These are phyloP conservation scores for Basidiobolus heterosporus DNA, from an alignment of 371 early-diverging fungal species.

Conservation along the genomic window DNA sequence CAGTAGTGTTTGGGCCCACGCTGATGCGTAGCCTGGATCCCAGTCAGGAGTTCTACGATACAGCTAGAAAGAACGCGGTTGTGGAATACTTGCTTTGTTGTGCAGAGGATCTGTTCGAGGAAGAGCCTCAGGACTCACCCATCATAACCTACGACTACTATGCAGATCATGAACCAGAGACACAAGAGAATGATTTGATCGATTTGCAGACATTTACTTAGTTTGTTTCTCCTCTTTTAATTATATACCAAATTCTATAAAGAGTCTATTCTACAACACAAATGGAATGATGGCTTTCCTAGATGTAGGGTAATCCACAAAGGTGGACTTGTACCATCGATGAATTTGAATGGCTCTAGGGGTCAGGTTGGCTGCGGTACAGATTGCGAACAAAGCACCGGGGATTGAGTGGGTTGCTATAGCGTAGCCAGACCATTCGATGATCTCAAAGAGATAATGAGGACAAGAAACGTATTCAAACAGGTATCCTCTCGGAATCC, in stretches of 20 bases:
- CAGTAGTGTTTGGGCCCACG: slow-evolving; percentile 87
- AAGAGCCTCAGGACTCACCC: too few species aligned
- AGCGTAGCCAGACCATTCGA: slow-evolving; percentile 50
- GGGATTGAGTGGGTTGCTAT: slow-evolving; percentile 25
- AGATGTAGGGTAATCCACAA: slow-evolving; percentile 23
- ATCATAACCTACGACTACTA: too few species aligned
- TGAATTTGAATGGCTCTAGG: slow-evolving; percentile 40
- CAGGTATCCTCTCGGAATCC: slow-evolving; percentile 33
- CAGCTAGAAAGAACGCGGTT: slow-evolving; percentile 52
- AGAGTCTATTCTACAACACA: too few species aligned
- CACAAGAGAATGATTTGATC: too few species aligned
- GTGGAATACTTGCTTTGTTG: slow-evolving; percentile 31
- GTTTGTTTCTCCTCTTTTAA: too few species aligned
- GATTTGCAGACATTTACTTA: too few species aligned
- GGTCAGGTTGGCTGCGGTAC: slow-evolving; percentile 32
- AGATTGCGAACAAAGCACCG: slow-evolving; percentile 27
- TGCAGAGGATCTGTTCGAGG: slow-evolving; percentile 11
- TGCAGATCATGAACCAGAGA: too few species aligned
- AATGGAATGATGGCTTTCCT: slow-evolving; percentile 44
- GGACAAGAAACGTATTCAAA: slow-evolving; percentile 40
- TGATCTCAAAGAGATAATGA: slow-evolving; percentile 36
- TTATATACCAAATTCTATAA: too few species aligned
- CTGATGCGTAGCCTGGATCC: slow-evolving; percentile 54
- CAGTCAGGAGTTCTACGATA: slow-evolving; percentile 53
- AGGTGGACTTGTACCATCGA: slow-evolving; percentile 32